Evolutionary conservation across 2,329 filamentous ascomycete genomes (phyloP), one percentile per base, ranked within the genome.

Genomic region (Verruconis gallopava): DNA sequence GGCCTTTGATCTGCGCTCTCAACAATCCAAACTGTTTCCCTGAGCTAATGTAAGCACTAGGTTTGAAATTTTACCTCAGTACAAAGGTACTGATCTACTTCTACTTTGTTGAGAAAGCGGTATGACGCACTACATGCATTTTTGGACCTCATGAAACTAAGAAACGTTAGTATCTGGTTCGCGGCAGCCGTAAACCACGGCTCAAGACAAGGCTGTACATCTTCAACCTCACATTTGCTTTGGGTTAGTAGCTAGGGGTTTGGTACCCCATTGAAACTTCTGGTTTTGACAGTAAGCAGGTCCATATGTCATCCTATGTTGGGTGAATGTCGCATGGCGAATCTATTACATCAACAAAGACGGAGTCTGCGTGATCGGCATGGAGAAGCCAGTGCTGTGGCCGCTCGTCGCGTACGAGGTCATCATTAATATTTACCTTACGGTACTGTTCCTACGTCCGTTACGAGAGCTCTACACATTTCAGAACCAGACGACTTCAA

Each of bases 81-180:
- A 77, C 75, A 2, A 80, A 81, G 60, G 70, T 78, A 60, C 57
- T 78, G 17, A 73, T 79, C n/a, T 80, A 79, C 50, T 63, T 75
- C 19, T 80, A 79, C 51, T 60, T 80, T 2, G 74, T 77, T 1
- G 77, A 80, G 53, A 76, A 75, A 56, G 74, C 71, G 34, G 73
- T 75, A 57, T 53, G 67, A 58, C n/a, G 4, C 18, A 5, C 32
- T 20, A 6, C 34, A 14, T 15, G 12, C 21, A 36, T 13, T 20
- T 42, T 14, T 42, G 19, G 13, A 14, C 18, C 4, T 5, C 17
- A 17, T 3, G 9, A 9, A n/a, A 30, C 9, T n/a, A 9, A n/a
- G n/a, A 9, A 6, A 36, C 33, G 21, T 3, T 34, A 75, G 68
- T 71, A 74, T 48, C 74, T 79, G 37, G 72, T 79, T 40, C 67